Base-by-base conservation (phyloP, 306 rosid genomes). In the Citrullus colocynthis region DNA sequence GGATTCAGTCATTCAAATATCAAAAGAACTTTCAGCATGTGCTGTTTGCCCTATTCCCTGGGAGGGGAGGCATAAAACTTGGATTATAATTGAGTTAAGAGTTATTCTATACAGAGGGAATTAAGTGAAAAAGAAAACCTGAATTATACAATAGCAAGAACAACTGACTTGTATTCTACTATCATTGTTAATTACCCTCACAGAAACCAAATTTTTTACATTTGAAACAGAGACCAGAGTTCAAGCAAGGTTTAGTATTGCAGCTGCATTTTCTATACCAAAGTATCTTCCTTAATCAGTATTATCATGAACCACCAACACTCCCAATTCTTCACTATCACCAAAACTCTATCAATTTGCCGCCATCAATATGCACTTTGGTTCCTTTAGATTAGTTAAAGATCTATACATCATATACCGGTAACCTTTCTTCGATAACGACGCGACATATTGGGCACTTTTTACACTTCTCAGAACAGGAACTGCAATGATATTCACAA, bases 361-460 rank as follows among this genome's bases (percentile, higher is more conserved):
- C 71, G 6, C 7, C 20, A 20, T 20, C 66, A 9, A 39, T 13
- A 45, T 75, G 41, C 54, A 24, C 51, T 58, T 75, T 21, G 13
- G 2, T 24, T n/a, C 65, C 67, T 52, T 52, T 16, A 14, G 28
- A 73, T 51, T 37, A n/a, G 80, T 78, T 79, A 75, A 66, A 78
- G 78, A 73, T 84, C 87, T 92, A 96, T 76, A 93, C 99, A 81
- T 96, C 99, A 66, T 82, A 96, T 69, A 96, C 99, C 58, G 93
- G 90, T 78, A 96, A 80, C 60, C 89, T 86, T 85, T 96, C 89
- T 79, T 89, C 93, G 8, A 96, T 87, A 9, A 80, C 8, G 57
- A 87, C 76, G 0, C 96, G 97, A 83, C 99, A 96, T 80, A 96
- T 91, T 1, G 99, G 99, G 83, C 99, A 96, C 59, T 82, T 86